phyloP scores from a whole-genome alignment of 768 basidiomycete species.

The Amanita fuliginea region DNA sequence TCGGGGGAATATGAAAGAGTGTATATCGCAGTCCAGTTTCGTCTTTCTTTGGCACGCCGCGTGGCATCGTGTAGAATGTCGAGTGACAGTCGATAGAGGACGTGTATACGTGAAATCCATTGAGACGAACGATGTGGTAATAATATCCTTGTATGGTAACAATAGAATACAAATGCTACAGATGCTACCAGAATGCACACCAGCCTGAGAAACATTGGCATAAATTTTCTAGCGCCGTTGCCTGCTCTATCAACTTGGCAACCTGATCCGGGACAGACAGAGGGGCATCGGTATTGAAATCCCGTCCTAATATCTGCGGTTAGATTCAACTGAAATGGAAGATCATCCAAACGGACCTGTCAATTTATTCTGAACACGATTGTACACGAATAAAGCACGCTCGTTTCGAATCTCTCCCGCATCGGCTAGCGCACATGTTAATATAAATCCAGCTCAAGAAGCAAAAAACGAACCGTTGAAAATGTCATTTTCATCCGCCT shows the following conservation, averaged over 20 bases:
- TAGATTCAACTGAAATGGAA: background rate
- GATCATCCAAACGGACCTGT: conserved; percentile 48
- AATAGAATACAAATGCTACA: conserved; percentile 12
- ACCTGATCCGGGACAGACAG: conserved; percentile 80
- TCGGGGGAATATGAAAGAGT: conserved; percentile 67
- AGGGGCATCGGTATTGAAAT: conserved; percentile 79
- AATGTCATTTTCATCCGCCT: conserved; percentile 90
- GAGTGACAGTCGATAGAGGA: background rate
- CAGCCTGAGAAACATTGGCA: conserved; percentile 97
- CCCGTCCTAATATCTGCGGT: conserved; percentile 46
- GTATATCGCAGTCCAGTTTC: conserved; percentile 79
- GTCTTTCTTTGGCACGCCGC: conserved; percentile 74
- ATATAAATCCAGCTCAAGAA: conserved; percentile 16
- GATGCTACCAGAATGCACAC: conserved; percentile 71
- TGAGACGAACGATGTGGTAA: conserved; percentile 1
- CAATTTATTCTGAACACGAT: conserved; percentile 90
- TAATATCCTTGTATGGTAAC: conserved; percentile 8
- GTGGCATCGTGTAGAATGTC: conserved; percentile 42
- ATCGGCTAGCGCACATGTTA: conserved; percentile 43
- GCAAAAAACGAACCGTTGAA: conserved; percentile 59
- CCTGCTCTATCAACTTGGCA: conserved; percentile 86
- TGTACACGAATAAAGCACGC: conserved; percentile 83
- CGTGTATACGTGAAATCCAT: background rate
- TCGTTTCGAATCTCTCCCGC: conserved; percentile 87
- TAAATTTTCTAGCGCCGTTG: conserved; percentile 88